Evolutionary conservation across 1,284 basidiomycete species (phyloP).

Genomic region (Melanopsichium pennsylvanicum): DNA sequence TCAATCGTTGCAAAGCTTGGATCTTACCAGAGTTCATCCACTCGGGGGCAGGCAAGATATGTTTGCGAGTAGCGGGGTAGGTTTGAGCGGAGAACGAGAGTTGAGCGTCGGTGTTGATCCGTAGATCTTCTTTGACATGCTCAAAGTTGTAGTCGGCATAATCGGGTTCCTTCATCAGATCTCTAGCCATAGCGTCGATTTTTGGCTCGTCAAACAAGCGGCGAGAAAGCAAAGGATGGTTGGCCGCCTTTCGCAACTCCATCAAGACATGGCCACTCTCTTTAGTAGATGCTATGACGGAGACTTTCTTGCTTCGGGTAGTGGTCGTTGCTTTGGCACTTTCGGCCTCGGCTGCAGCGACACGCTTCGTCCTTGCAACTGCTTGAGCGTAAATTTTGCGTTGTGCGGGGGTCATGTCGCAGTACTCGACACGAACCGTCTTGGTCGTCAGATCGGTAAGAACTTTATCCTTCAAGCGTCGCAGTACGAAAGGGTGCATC

Average conservation of each 20-base stretch:
- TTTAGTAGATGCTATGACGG: slow-evolving; percentile 23
- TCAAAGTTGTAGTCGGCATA: slow-evolving; percentile 59
- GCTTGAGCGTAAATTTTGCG: slow-evolving; percentile 84
- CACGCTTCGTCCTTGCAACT: slow-evolving; percentile 74
- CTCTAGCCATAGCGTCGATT: slow-evolving; percentile 78
- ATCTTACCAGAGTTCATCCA: slow-evolving; percentile 93
- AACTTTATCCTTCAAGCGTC: slow-evolving; percentile 87
- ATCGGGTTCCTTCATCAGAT: slow-evolving; percentile 87
- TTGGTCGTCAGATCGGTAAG: slow-evolving; percentile 91
- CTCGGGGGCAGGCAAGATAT: slow-evolving; percentile 76
- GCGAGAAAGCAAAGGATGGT: slow-evolving; percentile 94
- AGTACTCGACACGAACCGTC: slow-evolving; percentile 89
- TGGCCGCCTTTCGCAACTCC: slow-evolving; percentile 93
- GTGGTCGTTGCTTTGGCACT: neutral
- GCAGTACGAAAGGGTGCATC: slow-evolving; percentile 98
- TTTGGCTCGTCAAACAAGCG: slow-evolving; percentile 80
- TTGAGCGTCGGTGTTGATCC: slow-evolving; percentile 64
- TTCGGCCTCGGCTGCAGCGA: slow-evolving; percentile 74
- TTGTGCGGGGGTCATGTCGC: slow-evolving; percentile 87
- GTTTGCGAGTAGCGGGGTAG: slow-evolving; percentile 70
- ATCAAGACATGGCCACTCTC: slow-evolving; percentile 79
- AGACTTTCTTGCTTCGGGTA: slow-evolving; percentile 14
- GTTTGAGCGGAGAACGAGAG: slow-evolving; percentile 49
- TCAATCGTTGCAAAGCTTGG: slow-evolving; percentile 75
- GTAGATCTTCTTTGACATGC: slow-evolving; percentile 63